Base-by-base conservation (phyloP, 2,329 filamentous ascomycete species). In the Sporothrix phasma region DNA sequence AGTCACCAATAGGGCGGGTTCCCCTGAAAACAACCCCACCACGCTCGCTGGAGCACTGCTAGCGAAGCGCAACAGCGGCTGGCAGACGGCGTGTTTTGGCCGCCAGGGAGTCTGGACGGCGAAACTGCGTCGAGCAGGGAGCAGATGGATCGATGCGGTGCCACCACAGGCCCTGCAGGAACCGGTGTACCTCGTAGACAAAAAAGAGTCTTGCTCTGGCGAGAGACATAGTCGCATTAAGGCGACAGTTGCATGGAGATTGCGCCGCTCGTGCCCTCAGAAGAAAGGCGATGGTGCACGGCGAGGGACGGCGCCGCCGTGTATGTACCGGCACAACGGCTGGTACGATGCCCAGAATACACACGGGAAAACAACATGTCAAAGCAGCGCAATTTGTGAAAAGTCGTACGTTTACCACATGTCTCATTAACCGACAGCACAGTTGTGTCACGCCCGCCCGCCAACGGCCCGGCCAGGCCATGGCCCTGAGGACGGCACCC, bases 161-260 rank as follows among this genome's bases (percentile, higher is more conserved):
- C 37, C 54, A 43, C 54, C 54, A 43, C 54, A n/a, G 34, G 29
- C 51, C 34, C 54, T 59, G 54, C 54, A 59, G 54, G 54, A 43
- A 59, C 54, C 34, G n/a, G n/a, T n/a, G n/a, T n/a, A n/a, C n/a
- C n/a, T n/a, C n/a, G n/a, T n/a, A n/a, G n/a, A n/a, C n/a, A n/a
- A n/a, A n/a, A n/a, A n/a, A n/a, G 53, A 29, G 53, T 15, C 31
- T 58, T 37, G 37, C 53, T n/a, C 19, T 53, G 34, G 47, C 19
- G 22, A 26, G 13, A 15, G 45, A n/a, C 47, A 24, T 24, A 11
- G 17, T 19, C 31, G 51, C 51, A 56, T 39, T 39, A 56, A 4
- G 24, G 15, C 24, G 31, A n/a, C 29, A 54, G 37, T 37, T 39
- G 51, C 8, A n/a, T 29, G 51, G 53, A 43, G 43, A 58, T 43